Evolutionary conservation across 2,329 filamentous ascomycete species (phyloP), one percentile per base, ranked within the genome.

Genomic region (Mycosphaerelloides madeirae): DNA sequence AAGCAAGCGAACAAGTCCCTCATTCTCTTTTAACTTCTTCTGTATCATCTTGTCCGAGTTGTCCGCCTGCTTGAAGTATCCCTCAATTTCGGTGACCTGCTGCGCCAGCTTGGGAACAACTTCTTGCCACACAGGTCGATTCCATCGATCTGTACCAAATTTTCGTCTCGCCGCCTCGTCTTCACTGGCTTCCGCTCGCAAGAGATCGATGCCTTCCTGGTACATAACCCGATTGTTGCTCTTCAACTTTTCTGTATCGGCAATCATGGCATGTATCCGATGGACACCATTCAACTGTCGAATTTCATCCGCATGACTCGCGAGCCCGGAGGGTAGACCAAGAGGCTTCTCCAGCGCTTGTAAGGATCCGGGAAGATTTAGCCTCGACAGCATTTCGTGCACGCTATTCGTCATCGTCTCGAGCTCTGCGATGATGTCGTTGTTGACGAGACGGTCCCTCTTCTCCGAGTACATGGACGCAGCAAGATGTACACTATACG

Each of bases 271-370:
- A 41, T 86, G 80, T 0, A 97, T 70, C 20, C 86, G 76, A 44
- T 84, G 81, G 25, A 95, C 72, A 0, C 88, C 91, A 59, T 95
- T 89, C 44, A 90, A 86, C 63, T 97, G 91, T 15, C 90, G 79
- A 38, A 98, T 84, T 61, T 97, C 93, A 62, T 97, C 91, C 0
- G 91, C 91, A 57, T 96, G 93, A 16, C 93, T 87, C 2, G 89
- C 79, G 2, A 98, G 69, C 13, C 81, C 86, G 0, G 88, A 87
- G 0, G 93, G 93, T 3, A 98, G 68, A 0, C 93, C 93, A 0
- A 98, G 75, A 0, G 93, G 93, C 63, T 96, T 97, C 63, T 98
- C 93, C 1, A 97, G 75, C 0, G 93, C 93, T 64, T 98, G 93
- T 3, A 98, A 69, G 1, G 91, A 95, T 0, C 93, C 93, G 0